These are phyloP conservation scores for Uncinocarpus reesii DNA, from an alignment of 2,329 filamentous ascomycete genomes.

Conservation along the genomic window DNA sequence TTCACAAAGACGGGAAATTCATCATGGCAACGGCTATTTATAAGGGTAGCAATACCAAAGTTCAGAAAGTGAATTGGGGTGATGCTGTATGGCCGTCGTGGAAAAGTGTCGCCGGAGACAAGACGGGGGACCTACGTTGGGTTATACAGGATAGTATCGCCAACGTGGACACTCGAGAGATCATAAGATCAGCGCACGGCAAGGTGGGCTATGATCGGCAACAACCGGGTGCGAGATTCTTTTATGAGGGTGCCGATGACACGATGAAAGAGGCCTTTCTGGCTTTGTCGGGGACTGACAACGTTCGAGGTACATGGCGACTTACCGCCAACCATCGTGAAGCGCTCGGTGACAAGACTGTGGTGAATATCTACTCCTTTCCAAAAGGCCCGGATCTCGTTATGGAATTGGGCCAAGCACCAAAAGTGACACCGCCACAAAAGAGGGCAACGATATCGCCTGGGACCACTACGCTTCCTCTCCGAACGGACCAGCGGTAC, in stretches of 20 bases:
- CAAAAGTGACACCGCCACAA: no score
- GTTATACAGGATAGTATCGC: background rate
- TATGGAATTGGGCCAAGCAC: background rate
- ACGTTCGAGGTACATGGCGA: background rate
- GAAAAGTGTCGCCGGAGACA: background rate
- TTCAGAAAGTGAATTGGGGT: background rate
- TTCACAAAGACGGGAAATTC: background rate
- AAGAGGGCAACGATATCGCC: no score
- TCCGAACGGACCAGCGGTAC: no score
- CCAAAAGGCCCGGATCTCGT: background rate
- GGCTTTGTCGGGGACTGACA: background rate
- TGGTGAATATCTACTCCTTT: background rate
- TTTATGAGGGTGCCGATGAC: background rate
- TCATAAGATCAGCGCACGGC: background rate
- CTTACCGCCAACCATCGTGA: background rate
- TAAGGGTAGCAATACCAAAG: no score
- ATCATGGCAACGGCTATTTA: background rate
- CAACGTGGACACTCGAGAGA: background rate
- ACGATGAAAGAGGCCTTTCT: background rate
- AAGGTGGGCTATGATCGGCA: background rate
- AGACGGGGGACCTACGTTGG: background rate
- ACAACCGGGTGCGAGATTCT: background rate
- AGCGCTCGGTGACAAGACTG: background rate
- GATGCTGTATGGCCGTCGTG: background rate
- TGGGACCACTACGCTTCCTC: no score